Base-by-base conservation (phyloP, 345 rosid species). In the Lumnitzera littorea region DNA sequence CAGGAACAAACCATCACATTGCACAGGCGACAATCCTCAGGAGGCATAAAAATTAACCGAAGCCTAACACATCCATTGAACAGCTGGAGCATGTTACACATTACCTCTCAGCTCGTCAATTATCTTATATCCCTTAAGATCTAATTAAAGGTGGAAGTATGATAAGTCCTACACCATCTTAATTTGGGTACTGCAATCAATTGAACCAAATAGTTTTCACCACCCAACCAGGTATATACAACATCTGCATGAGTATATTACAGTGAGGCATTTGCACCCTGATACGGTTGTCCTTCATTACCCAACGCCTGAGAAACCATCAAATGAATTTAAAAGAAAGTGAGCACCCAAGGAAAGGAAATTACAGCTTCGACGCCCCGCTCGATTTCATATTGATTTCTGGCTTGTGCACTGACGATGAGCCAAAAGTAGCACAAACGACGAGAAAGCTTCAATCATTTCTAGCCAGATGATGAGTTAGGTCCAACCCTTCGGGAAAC, bases 391-490 rank as follows among this genome's bases (percentile, higher is more conserved):
- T 65, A 11, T 57, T 31, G 56, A 23, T 54, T 24, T 20, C 51
- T 49, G 65, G 63, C 24, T 65, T 68, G 70, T 68, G 61, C 57
- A 48, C 55, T 48, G 47, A 47, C 24, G 53, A 56, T 27, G 47
- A 57, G 62, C 29, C 15, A 23, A 50, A 64, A 58, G 20, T 46
- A 41, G 59, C 24, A 51, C 46, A 20, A 53, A 61, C 36, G 46
- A 36, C 24, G 57, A 43, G 23, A 47, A 11, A 27, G 55, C 13
- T 16, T 50, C 23, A 51, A 48, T 29, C 25, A 66, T 47, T 13
- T 57, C 70, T 78, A 78, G 64, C 86, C 70, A 48, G 83, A 78
- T 48, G 70, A 60, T 12, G 66, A 48, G 24, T 74, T 73, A 24
- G 53, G 25, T 10, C 57, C 48, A 41, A 20, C 36, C 31, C 57